Base-by-base conservation (phyloP, 2,329 filamentous ascomycete species). In the Pochonia chlamydosporia region DNA sequence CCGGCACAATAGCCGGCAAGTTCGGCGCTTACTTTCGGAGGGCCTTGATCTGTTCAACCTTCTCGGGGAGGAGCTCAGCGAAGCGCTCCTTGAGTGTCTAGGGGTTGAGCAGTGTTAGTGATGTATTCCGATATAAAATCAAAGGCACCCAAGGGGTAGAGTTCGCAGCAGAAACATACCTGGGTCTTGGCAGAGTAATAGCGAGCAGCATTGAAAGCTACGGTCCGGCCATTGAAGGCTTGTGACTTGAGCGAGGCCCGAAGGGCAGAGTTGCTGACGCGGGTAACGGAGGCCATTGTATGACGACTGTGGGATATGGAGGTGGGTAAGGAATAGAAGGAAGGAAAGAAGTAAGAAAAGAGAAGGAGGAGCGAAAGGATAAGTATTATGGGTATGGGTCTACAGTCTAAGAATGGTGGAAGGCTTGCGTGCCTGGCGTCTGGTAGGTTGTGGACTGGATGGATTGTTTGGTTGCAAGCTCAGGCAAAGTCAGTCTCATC, bases 41-140 rank as follows among this genome's bases (percentile, higher is more conserved):
- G 72, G 89, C 84, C 89, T 99, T 99, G 79, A 99, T 90, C 83
- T 97, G 89, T 77, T 99, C 93, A 67, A 96, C 86, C 83, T 97
- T 95, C 70, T 85, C 89, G 62, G 93, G 93, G 54, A 99, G 80
- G 66, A 92, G 86, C 71, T 93, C 91, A 68, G 92, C 92, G 72
- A 99, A 97, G 68, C 90, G 92, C 72, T 99, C 93, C 81, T 99
- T 99, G 68, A 99, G 76, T 60, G 90, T 90, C 93, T 99, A 46
- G 7, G 21, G 18, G 35, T 10, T 21, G 35, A 23, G 35, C 9
- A 18, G 18, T 13, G 20, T 39, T 39, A 36, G 33, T 20, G 33
- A 18, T 7, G n/a, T n/a, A n/a, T 8, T 33, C 30, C 8, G n/a
- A 10, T 13, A 14, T 14, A n/a, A 8, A 33, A 14, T 18, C n/a